Base-by-base conservation (phyloP, 176 grass and related monocot genomes). In the Cenchrus fungigraminus region DNA sequence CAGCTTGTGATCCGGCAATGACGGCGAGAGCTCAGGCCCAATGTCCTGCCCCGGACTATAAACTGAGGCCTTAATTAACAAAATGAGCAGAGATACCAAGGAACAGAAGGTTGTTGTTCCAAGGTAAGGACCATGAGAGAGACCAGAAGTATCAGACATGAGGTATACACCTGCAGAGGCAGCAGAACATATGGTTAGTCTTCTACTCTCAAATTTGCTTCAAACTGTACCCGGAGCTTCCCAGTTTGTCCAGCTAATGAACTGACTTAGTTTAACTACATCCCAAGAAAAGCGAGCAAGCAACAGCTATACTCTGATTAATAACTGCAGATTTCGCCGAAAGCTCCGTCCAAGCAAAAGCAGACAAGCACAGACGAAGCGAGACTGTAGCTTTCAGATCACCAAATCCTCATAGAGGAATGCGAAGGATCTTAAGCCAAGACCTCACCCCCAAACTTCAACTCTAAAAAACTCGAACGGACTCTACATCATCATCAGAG, bases 121-220 rank as follows among this genome's bases (percentile, higher is more conserved):
- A 90, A 98, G 86, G 85, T 95, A 98, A 5, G 89, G 89, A n/a
- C 91, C 89, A 32, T 90, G 85, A 70, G 93, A 95, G 73, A 95
- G 89, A 46, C 86, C 60, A 57, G 91, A 86, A 65, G 77, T 79
- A 74, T 92, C 93, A 66, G 83, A 95, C 70, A 98, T 62, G 28
- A 94, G 75, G 78, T 98, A 98, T 64, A 94, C 87, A 86, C 93
- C 96, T 98, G 91, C 69, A 86, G 34, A 31, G 43, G 44, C 69
- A 93, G 22, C 80, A 76, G 61, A 72, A 76, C 12, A 88, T 29
- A 56, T 55, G 55, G 40, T 86, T 75, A 89, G 79, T 68, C 40
- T 44, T 49, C 57, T 51, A 25, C n/a, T 17, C 16, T 12, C 10
- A 37, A 20, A 77, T 51, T 2, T 68, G 45, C 67, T 79, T 57